Evolutionary conservation across 805 yeast genomes (phyloP).

Genomic region (Sugiyamaella smithiae): DNA sequence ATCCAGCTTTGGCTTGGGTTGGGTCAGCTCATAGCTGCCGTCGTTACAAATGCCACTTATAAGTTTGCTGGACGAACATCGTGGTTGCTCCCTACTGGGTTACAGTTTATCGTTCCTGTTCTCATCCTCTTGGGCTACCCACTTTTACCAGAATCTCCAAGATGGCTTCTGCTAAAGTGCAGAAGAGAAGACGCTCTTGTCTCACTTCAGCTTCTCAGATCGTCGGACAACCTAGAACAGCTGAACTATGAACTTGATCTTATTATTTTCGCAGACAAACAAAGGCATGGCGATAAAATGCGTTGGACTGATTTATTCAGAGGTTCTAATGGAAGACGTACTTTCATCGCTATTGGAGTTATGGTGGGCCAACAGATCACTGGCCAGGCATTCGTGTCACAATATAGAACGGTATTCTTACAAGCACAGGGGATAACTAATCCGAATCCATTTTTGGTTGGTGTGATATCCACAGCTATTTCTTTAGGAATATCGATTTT

Average conservation of each 20-base stretch:
- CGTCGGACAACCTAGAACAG: too few relatives aligned
- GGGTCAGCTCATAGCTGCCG: slow-evolving; percentile 3
- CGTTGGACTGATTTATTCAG: slow-evolving; percentile 1
- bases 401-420: slow-evolving; percentile 7
- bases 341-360: slow-evolving; percentile 8
- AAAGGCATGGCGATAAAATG: background rate
- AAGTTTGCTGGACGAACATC: background rate
- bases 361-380: slow-evolving; percentile 12
- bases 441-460: slow-evolving; percentile 6
- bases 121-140: background rate
- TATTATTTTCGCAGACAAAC: background rate
- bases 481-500: background rate
- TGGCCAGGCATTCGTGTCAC: slow-evolving; percentile 8
- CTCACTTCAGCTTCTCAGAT: background rate
- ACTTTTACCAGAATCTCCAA: slow-evolving; percentile 76
- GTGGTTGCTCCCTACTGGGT: slow-evolving; percentile 4
- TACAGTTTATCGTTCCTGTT: slow-evolving; percentile 3
- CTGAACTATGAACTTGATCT: slow-evolving; percentile 6
- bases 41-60: background rate
- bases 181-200: slow-evolving; percentile 50
- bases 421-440: slow-evolving; percentile 5
- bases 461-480: background rate
- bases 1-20: slow-evolving; percentile 5
- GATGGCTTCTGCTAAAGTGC: slow-evolving; percentile 70
- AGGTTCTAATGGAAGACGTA: slow-evolving; percentile 9